phyloP scores from a whole-genome alignment of 805 yeast genomes.

The Ogataea dorogensis region DNA sequence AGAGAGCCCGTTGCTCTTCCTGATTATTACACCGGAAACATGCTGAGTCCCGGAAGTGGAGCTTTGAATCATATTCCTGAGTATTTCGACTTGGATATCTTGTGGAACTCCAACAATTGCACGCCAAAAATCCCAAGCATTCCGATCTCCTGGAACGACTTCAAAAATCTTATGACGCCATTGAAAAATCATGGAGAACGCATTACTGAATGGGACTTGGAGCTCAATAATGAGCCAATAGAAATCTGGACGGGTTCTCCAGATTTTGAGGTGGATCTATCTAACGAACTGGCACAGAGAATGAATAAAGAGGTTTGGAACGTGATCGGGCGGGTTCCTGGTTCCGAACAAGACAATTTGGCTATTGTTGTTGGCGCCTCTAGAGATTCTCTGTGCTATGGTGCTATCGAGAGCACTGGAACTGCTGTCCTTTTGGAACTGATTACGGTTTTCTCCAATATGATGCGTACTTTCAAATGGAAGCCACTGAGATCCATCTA shows the following conservation, averaged over 20 bases:
- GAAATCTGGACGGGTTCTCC: constrained; percentile 48
- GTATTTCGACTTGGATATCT: constrained; percentile 38
- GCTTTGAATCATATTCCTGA: constrained; percentile 31
- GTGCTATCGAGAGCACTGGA: constrained; percentile 77
- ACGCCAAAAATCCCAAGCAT: constrained; percentile 74
- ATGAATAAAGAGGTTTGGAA: constrained; percentile 72
- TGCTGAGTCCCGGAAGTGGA: constrained; percentile 76
- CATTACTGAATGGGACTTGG: constrained; percentile 36
- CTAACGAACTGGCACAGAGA: constrained; percentile 43
- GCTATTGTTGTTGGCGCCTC: constrained; percentile 80
- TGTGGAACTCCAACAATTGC: constrained; percentile 45
- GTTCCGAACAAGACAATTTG: constrained; percentile 73
- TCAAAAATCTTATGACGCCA: constrained; percentile 40
- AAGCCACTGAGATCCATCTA: constrained; percentile 77
- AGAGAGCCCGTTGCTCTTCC: constrained; percentile 55
- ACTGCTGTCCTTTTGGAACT: constrained; percentile 70
- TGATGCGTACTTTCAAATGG: constrained; percentile 72
- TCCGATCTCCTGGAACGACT: constrained; percentile 77
- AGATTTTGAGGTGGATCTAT: constrained; percentile 24
- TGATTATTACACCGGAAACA: constrained; percentile 70
- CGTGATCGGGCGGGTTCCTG: constrained; percentile 71
- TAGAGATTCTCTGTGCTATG: constrained; percentile 66
- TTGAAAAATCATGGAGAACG: constrained; percentile 40
- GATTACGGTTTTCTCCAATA: constrained; percentile 61
- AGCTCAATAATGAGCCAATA: constrained; percentile 22